Conservation (phyloP, 2,329 filamentous ascomycete genomes). For the Phyllosticta citribraziliensis region DNA sequence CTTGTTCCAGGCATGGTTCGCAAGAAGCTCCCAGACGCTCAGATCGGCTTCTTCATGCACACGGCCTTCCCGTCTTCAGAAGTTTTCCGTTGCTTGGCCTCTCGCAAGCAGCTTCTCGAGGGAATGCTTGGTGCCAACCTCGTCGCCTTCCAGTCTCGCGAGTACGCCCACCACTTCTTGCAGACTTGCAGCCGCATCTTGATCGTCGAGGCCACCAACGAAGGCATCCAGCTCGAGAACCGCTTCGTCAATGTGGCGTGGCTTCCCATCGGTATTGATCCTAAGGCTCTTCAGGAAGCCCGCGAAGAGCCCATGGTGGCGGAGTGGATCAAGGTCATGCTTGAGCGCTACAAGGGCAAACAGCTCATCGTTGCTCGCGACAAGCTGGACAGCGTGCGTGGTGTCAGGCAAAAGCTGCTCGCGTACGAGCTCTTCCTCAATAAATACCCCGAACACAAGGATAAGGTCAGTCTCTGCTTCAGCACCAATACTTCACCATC, state of each 20-base stretch:
- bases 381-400: constrained; percentile 86
- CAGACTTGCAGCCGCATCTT: constrained; percentile 91
- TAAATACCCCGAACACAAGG: constrained; percentile 81
- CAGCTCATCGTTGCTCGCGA: constrained; percentile 85
- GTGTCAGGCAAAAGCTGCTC: constrained; percentile 85
- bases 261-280: constrained; percentile 85
- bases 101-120: constrained; percentile 76
- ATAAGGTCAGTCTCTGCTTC: constrained; percentile 41
- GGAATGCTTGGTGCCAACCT: constrained; percentile 90
- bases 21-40: constrained; percentile 79
- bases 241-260: constrained; percentile 84
- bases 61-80: constrained; percentile 94
- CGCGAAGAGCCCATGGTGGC: constrained; percentile 63
- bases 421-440: constrained; percentile 91
- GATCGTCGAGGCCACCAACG: constrained; percentile 77
- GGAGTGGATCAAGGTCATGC: constrained; percentile 70
- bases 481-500: background rate
- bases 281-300: constrained; percentile 60
- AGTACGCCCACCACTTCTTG: constrained; percentile 89
- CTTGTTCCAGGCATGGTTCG: constrained; percentile 84
- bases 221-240: constrained; percentile 84
- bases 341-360: constrained; percentile 78
- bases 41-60: constrained; percentile 94
- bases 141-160: constrained; percentile 85
- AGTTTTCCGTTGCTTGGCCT: constrained; percentile 84